Base-by-base conservation (phyloP, 306 rosid species). In the Lathyrus aphaca region DNA sequence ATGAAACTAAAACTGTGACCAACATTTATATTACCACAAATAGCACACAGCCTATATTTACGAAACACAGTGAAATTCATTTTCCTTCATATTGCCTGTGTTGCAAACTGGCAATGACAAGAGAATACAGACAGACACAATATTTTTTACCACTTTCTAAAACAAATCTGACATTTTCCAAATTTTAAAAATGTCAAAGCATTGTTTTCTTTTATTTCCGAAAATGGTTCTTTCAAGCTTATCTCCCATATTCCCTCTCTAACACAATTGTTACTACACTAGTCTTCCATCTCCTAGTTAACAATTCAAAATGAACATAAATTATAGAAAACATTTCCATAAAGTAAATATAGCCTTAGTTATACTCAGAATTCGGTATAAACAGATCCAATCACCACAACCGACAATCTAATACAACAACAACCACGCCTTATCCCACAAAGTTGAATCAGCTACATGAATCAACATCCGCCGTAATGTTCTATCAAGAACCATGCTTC, bases 11-110 rank as follows among this genome's bases (percentile, higher is more conserved):
- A 44, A 40, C 32, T 18, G 16, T 46, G 21, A 30, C n/a, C 8
- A 14, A 3, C 35, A 30, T 4, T 30, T 66, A 74, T 67, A 78
- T 66, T 74, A 29, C 72, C 7, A 42, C 32, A 61, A 40, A 71
- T 58, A 42, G 6, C 16, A 55, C 45, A 44, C 30, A 21, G 25
- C 27, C 35, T 30, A 32, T 53, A 60, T 44, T 21, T 12, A 42
- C 18, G 57, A 44, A 48, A 64, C 53, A 64, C 8, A n/a, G 17
- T 32, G 37, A 58, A 55, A 74, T 57, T 15, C 49, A 19, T 59
- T 58, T n/a, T 1, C 43, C 56, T 69, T 29, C 13, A 18, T 39
- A 12, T 19, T 50, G 18, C 29, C 14, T 9, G 27, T 37, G 66
- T 27, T 49, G 32, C 38, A 45, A 35, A 43, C 62, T 6, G 23